phyloP scores from a whole-genome alignment of 345 rosid species.

The Salix arbutifolia region DNA sequence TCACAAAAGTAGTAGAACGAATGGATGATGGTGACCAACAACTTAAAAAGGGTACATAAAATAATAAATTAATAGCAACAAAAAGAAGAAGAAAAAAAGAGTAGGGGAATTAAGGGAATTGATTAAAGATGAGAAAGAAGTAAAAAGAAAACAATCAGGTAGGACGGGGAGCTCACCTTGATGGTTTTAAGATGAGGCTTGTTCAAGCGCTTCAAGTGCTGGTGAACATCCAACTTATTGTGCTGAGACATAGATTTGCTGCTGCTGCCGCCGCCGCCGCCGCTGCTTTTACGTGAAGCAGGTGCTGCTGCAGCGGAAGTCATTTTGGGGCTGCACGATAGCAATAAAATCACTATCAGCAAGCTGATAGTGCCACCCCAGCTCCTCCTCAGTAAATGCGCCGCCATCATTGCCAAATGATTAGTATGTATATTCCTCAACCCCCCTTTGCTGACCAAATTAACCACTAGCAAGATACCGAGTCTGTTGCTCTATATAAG shows the following conservation, averaged over 20 bases:
- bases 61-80: not conserved
- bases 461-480: not conserved
- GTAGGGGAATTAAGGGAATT: not conserved
- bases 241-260: slow-evolving; percentile 31
- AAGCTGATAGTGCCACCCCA: not conserved
- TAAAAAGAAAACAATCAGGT: not conserved
- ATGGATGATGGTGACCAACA: no score
- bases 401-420: not conserved
- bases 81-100: not conserved
- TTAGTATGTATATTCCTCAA: not conserved
- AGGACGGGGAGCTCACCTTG: slow-evolving; percentile 32
- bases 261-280: no score
- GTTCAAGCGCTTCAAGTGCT: slow-evolving; percentile 80
- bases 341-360: slow-evolving; percentile 19
- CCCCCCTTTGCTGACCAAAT: not conserved
- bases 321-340: not conserved
- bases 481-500: not conserved
- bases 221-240: slow-evolving; percentile 52
- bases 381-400: not conserved
- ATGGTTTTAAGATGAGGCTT: slow-evolving; percentile 72
- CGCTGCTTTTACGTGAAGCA: not conserved
- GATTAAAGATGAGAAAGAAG: slow-evolving; percentile 12
- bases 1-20: no score
- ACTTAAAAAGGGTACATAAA: not conserved
- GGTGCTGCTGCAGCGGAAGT: no score